Evolutionary conservation across 306 rosid species (phyloP).

Genomic region (Vachellia pachyceras): DNA sequence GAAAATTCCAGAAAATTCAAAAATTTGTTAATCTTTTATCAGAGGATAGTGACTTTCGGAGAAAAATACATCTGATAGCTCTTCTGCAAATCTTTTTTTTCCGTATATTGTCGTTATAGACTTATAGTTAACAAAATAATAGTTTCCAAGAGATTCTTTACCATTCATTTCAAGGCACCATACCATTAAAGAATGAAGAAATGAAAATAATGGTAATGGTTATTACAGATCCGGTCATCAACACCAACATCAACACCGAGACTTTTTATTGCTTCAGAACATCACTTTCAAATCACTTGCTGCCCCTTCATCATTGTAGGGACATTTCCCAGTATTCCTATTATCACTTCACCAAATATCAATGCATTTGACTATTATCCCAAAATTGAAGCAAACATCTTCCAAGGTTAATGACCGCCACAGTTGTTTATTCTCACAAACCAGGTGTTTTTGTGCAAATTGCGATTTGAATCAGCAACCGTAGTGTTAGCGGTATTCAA

Average conservation of each 20-base stretch:
- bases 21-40: not conserved
- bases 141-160: not conserved
- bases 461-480: not conserved
- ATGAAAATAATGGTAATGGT: not conserved
- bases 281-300: conserved; percentile 2
- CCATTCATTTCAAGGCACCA: not conserved
- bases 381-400: conserved; percentile 13
- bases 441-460: not conserved
- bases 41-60: not conserved
- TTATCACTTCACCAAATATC: not conserved
- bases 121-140: not conserved
- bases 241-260: not conserved
- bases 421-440: no score
- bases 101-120: not conserved
- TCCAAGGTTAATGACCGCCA: not conserved
- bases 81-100: no score
- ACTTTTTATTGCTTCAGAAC: not conserved
- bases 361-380: not conserved
- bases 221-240: conserved; percentile 17
- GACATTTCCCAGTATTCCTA: not conserved
- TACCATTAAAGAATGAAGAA: conserved; percentile 12
- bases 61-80: not conserved
- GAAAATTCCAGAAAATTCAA: conserved; percentile 8
- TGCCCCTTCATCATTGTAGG: conserved; percentile 10
- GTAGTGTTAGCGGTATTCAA: not conserved